These are phyloP conservation scores for Chlamydomonas eustigma DNA, from an alignment of 139 green algal genomes.

Conservation along the genomic window DNA sequence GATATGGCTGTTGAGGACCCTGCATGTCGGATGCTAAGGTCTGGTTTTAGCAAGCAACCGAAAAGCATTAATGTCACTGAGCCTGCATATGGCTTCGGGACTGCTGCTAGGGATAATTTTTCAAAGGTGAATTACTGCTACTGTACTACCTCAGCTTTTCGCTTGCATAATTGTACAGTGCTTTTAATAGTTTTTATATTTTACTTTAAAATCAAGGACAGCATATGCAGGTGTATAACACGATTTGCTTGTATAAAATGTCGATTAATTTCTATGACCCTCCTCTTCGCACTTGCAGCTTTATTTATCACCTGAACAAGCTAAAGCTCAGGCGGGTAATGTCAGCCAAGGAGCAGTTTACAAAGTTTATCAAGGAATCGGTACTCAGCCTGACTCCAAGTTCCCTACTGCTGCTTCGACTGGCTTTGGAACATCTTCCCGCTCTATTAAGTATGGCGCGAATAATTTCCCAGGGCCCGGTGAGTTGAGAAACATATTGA, in stretches of 20 bases:
- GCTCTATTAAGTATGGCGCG: not conserved
- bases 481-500: slow-evolving; percentile 1
- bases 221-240: not conserved
- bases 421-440: slow-evolving; percentile 44
- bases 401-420: slow-evolving; percentile 18
- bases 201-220: not conserved
- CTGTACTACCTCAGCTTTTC: not conserved
- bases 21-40: not conserved
- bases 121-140: not conserved
- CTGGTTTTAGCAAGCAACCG: slow-evolving; percentile 11
- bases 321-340: slow-evolving; percentile 34
- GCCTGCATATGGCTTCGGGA: slow-evolving; percentile 16
- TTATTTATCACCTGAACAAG: slow-evolving; percentile 38
- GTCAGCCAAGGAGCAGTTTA: slow-evolving; percentile 45
- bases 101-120: not conserved
- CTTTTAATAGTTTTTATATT: not conserved
- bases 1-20: not conserved
- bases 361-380: slow-evolving; percentile 41
- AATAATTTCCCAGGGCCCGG: slow-evolving; percentile 27
- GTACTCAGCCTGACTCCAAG: slow-evolving; percentile 41
- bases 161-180: not conserved
- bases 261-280: not conserved
- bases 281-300: slow-evolving; percentile 13
- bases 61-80: not conserved
- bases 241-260: not conserved